Base-by-base conservation (phyloP, 306 rosid genomes). In the Cucurbita moschata region DNA sequence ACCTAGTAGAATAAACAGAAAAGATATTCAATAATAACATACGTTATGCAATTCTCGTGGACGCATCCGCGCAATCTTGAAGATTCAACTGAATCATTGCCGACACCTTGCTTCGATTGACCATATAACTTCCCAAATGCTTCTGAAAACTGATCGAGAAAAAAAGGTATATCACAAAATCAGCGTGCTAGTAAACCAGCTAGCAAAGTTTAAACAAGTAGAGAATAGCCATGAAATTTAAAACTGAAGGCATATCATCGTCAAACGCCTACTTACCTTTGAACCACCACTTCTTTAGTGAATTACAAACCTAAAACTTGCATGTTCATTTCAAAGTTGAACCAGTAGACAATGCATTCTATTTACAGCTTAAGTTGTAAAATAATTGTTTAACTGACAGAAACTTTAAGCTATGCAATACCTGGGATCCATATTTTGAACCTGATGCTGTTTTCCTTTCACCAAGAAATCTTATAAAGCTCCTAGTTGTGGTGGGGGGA, bases 41-140 rank as follows among this genome's bases (percentile, higher is more conserved):
- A 91, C 99, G 79, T 91, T 47, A 94, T 89, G 86, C 97, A 89
- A 75, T 94, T 94, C 64, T 94, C 99, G 26, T 94, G 99, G 81
- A 84, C 77, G 57, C 81, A 78, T 72, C 87, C 96, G 26, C 86
- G 84, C 79, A 87, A 81, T 89, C 74, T 85, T 79, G 96, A 87
- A 78, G 87, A 79, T 75, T 89, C 99, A 75, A 83, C 87, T 0
- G 88, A 78, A 75, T 91, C 90, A 56, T 80, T 86, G 86, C 72
- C 78, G 61, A 79, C 78, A 49, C 88, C 92, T 30, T 81, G 88
- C 83, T 82, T 89, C 54, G 92, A 78, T 81, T 85, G 96, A 75
- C 97, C 97, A 78, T 86, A 87, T 49, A 87, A 85, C 79, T 88
- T 94, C 67, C 97, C 97, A 84, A 94, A 89, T 83, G 96, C 96